These are phyloP conservation scores for Herpetomonas muscarum DNA, from an alignment of 208 protist genomes.

Conservation along the genomic window DNA sequence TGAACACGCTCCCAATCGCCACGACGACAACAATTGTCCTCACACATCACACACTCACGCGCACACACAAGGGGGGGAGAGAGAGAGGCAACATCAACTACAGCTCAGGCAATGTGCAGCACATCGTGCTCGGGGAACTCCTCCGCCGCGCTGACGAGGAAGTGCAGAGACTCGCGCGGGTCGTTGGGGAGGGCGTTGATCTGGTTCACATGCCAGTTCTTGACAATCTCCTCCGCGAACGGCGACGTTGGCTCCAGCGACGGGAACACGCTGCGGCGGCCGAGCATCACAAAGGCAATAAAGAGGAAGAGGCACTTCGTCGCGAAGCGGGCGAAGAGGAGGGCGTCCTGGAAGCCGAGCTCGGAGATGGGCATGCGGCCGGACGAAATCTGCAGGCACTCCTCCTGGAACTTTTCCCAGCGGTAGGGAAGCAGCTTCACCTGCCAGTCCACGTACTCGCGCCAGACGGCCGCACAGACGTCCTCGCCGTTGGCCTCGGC, in stretches of 20 bases:
- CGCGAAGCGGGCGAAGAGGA: conserved; percentile 43
- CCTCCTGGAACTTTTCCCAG: conserved; percentile 31
- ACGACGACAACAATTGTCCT: no score
- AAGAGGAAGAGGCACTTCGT: conserved; percentile 78
- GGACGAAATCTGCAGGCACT: conserved; percentile 29
- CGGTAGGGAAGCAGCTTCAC: conserved; percentile 55
- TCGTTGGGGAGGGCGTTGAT: conserved; percentile 4
- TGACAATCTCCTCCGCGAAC: conserved; percentile 63
- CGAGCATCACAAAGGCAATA: conserved; percentile 47
- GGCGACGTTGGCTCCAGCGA: conserved; percentile 53
- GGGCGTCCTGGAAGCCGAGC: conserved; percentile 26
- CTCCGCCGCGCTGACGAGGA: background rate
- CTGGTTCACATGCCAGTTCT: conserved; percentile 55
- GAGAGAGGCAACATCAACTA: no score
- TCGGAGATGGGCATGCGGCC: conserved; percentile 37
- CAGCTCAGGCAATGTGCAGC: no score
- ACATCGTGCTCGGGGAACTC: background rate
- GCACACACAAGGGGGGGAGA: no score
- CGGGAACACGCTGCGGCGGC: conserved; percentile 60
- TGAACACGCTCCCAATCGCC: no score
- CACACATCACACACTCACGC: no score
- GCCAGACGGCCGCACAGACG: conserved; percentile 59
- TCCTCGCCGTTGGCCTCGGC: conserved; percentile 55
- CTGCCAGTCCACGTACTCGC: conserved; percentile 61
- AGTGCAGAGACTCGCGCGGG: background rate